These are phyloP conservation scores for Paragyromitra xinjiangensis DNA, from an alignment of 495 filamentous ascomycete species.

Conservation along the genomic window DNA sequence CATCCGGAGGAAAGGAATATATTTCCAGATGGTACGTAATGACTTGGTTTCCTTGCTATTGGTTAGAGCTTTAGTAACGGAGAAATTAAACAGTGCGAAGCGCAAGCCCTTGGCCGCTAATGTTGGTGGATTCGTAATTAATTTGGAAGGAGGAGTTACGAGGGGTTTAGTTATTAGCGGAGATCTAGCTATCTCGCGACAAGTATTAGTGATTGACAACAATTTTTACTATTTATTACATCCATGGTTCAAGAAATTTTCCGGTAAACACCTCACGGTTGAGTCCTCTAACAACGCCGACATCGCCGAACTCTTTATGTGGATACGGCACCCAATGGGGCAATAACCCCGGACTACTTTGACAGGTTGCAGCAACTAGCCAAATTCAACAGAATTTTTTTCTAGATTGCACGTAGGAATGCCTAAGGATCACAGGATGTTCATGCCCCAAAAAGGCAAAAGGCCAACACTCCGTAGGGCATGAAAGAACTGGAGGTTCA, in stretches of 20 bases:
- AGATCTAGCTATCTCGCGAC: neutral
- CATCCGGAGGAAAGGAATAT: conserved; percentile 52
- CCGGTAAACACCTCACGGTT: neutral
- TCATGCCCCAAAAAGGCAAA: neutral
- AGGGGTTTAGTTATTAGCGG: neutral
- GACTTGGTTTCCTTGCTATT: neutral
- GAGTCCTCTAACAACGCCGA: neutral
- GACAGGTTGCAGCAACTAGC: neutral
- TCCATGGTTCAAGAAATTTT: neutral
- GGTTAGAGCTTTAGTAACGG: neutral
- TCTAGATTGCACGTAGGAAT: neutral
- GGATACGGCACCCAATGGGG: neutral
- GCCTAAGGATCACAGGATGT: neutral
- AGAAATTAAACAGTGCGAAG: conserved; percentile 26
- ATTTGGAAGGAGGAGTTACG: neutral
- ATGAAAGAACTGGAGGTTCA: too few relatives aligned
- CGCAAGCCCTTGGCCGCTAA: conserved; percentile 24
- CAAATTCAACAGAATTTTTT: neutral
- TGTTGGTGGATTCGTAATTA: neutral
- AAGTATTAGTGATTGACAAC: neutral
- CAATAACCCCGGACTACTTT: neutral
- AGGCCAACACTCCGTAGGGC: neutral
- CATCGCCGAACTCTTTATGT: neutral
- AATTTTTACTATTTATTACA: neutral
- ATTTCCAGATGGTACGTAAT: conserved; percentile 58